These are phyloP conservation scores for Penicillium pancosmium DNA, from an alignment of 495 filamentous ascomycete species.

Conservation along the genomic window DNA sequence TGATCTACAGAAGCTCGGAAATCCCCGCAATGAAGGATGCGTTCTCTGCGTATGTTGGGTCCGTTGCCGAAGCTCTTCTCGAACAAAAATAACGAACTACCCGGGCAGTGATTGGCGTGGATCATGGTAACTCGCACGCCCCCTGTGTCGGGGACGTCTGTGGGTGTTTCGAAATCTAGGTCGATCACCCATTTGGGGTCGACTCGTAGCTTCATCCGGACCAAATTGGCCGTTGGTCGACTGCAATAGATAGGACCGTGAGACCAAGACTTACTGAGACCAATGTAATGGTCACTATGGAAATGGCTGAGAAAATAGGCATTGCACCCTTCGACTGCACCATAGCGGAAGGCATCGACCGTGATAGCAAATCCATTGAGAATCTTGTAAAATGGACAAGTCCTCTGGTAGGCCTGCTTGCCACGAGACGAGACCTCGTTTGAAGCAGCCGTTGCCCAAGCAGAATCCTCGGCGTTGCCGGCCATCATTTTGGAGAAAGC, in stretches of 20 bases:
- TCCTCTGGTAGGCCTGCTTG: constrained; percentile 86
- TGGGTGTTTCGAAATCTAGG: constrained; percentile 81
- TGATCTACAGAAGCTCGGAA: constrained; percentile 91
- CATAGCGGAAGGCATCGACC: constrained; percentile 96
- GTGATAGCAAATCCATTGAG: constrained; percentile 88
- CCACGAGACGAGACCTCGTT: constrained; percentile 76
- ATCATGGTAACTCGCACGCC: constrained; percentile 91
- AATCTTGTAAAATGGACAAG: constrained; percentile 98
- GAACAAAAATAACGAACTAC: constrained; percentile 91
- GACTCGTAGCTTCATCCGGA: constrained; percentile 81
- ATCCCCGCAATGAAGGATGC: constrained; percentile 93
- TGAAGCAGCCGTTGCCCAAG: constrained; percentile 86
- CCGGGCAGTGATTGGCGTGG: constrained; percentile 95
- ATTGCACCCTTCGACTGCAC: constrained; percentile 85
- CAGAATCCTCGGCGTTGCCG: constrained; percentile 82
- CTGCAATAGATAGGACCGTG: constrained; percentile 98
- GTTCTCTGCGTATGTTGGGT: constrained; percentile 60
- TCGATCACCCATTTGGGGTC: constrained; percentile 83
- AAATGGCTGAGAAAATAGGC: constrained; percentile 99
- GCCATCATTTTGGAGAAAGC: constrained; percentile 94
- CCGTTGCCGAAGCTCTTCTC: constrained; percentile 71
- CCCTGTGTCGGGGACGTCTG: constrained; percentile 75
- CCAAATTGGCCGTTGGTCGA: constrained; percentile 84
- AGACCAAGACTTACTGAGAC: constrained; percentile 82
- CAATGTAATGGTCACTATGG: constrained; percentile 96